Evolutionary conservation across 163 green algal species (phyloP).

Genomic region (Chlamydomonas reinhardtii): DNA sequence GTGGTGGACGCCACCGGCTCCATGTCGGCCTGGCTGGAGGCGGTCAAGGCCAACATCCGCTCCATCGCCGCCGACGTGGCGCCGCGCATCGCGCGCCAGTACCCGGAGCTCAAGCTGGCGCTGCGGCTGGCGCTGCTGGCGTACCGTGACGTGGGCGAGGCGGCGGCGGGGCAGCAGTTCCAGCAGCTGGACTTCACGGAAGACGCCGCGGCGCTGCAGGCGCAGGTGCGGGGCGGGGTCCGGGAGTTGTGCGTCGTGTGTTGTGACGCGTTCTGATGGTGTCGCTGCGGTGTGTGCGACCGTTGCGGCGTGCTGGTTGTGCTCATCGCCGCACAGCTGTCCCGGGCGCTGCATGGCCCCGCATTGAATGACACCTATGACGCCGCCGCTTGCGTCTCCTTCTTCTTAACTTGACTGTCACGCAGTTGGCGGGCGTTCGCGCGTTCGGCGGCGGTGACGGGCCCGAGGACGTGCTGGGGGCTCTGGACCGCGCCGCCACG

Average conservation of each 20-base stretch:
- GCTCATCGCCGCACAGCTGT: background rate
- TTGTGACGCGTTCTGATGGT: too few species aligned
- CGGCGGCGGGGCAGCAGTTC: conserved; percentile 35
- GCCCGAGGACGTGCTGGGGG: conserved; percentile 53
- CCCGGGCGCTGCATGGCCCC: too few species aligned
- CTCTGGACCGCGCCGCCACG: conserved; percentile 42
- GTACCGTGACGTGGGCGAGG: conserved; percentile 61
- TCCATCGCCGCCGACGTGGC: conserved; percentile 48
- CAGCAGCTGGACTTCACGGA: conserved; percentile 51
- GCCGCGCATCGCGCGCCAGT: conserved; percentile 55
- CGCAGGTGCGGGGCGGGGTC: background rate
- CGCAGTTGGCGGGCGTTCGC: conserved; percentile 23
- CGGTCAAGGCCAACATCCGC: conserved; percentile 55
- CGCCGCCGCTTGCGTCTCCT: background rate
- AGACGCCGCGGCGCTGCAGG: conserved; percentile 3
- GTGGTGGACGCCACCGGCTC: conserved; percentile 51
- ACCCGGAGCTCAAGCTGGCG: conserved; percentile 42
- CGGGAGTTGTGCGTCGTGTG: too few species aligned
- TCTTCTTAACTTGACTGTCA: background rate
- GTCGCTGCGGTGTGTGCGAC: too few species aligned
- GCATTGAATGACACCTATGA: too few species aligned
- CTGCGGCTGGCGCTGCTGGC: conserved; percentile 58
- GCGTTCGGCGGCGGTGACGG: conserved; percentile 53
- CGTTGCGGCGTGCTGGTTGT: too few species aligned
- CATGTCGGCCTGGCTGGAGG: conserved; percentile 60